Evolutionary conservation across 768 basidiomycete species (phyloP), one percentile per base, ranked within the genome.

Genomic region (Suillus placidus): DNA sequence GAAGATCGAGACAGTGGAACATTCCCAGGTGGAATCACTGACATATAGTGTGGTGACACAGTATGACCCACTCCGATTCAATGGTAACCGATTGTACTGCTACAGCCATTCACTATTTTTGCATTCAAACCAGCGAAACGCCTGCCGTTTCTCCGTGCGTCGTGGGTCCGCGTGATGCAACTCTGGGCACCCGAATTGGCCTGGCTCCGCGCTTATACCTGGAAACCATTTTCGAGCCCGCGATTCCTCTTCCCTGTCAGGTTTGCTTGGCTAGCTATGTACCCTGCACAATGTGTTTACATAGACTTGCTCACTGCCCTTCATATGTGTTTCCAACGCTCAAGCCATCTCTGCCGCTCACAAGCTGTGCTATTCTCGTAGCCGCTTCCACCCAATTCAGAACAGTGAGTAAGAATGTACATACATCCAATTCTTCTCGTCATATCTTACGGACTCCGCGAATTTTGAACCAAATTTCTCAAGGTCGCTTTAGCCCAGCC

Each of bases 391-490:
- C 55, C 14, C 35, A 8, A 23, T 57, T 38, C 37, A 30, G 26
- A 26, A 30, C 18, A 58, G 57, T 58, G 23, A 40, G 38, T 57
- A 38, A 26, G 16, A 37, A 23, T 16, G 35, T 58, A 38, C 23
- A 26, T 18, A 58, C 14, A 38, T 58, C 16, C 18, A 23, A 13
- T 57, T 57, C 35, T 23, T 57, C 55, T 37, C 57, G 57, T 60
- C 38, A 60, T 60, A 42, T 60, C 57, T 60, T 60, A 60, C 57
- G 38, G 4, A 60, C 57, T 60, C 57, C 57, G 38, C 57, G 57
- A 40, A 30, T 30, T 30, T 20, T 60, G 38, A 40, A 12, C 38
- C 57, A 58, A 40, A 18, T 60, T 60, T 60, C 58, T 32, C 58
- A 60, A 42, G 26, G 38, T 60, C 40, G 58, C 38, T 38, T 58